Conservation (phyloP, 2,329 filamentous ascomycete species). For the Aspergillus sp. region DNA sequence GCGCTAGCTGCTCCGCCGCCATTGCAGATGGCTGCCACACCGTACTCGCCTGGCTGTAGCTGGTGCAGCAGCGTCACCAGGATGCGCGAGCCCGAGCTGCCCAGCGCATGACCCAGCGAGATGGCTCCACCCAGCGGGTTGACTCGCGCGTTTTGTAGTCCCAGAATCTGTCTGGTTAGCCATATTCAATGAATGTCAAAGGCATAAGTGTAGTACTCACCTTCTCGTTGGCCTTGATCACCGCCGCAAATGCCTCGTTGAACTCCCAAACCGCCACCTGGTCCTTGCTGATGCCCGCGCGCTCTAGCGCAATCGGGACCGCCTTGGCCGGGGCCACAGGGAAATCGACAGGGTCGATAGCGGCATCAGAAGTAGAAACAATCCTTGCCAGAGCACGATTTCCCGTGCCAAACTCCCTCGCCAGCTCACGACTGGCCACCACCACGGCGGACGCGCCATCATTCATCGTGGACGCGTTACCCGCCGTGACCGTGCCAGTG, state of each 20-base stretch:
- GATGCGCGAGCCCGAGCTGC: conserved; percentile 90
- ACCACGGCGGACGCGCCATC: conserved; percentile 92
- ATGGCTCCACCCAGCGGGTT: conserved; percentile 92
- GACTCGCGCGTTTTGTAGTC: conserved; percentile 74
- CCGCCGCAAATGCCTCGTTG: conserved; percentile 95
- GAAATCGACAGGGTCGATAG: conserved; percentile 89
- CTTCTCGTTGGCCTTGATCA: conserved; percentile 93
- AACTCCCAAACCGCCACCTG: conserved; percentile 97
- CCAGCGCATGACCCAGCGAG: conserved; percentile 85
- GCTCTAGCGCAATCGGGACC: conserved; percentile 82
- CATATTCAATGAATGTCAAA: neutral
- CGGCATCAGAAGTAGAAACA: conserved; percentile 82
- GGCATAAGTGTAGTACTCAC: conserved; percentile 43
- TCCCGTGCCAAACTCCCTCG: conserved; percentile 73
- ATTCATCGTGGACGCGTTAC: conserved; percentile 91
- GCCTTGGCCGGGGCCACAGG: conserved; percentile 89
- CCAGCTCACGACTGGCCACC: conserved; percentile 76
- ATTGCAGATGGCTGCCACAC: conserved; percentile 94
- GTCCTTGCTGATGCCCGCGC: conserved; percentile 86
- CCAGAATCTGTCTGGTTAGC: conserved; percentile 64
- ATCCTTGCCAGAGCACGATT: conserved; percentile 87
- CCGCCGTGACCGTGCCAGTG: conserved; percentile 87
- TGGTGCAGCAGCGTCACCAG: conserved; percentile 89
- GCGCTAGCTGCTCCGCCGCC: conserved; percentile 91
- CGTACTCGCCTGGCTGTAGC: conserved; percentile 88